A percentile compares a stretch with the other conserved stretches of the same genome.
Conservation (phyloP, 2,329 filamentous ascomycete genomes). For the Pseudocercospora vitis region DNA sequence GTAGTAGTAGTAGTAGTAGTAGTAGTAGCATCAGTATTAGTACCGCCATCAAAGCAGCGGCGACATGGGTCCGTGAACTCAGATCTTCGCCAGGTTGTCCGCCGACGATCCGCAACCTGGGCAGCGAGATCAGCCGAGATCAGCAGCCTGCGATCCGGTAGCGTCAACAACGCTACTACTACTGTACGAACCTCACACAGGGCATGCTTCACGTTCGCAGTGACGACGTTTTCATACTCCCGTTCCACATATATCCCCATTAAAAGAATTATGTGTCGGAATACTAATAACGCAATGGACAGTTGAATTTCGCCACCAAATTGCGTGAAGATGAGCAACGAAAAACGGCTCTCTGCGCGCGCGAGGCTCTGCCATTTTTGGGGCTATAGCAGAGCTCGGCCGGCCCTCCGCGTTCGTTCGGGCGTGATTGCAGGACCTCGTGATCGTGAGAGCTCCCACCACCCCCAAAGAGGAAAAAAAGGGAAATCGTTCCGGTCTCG, state of each 20-base stretch:
- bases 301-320: constrained; percentile 2
- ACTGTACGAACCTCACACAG: too few species aligned
- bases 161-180: constrained; percentile 1
- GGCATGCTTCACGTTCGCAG: constrained; percentile 5
- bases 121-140: constrained; percentile 2
- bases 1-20: too few species aligned
- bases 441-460: constrained; percentile 1
- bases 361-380: background rate
- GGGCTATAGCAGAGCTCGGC: background rate
- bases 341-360: too few species aligned
- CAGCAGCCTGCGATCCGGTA: background rate
- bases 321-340: constrained; percentile 3
- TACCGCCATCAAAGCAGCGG: background rate
- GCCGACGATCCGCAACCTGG: constrained; percentile 5
- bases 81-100: background rate
- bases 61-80: background rate
- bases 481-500: background rate
- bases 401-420: constrained; percentile 8
- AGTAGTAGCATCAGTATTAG: too few species aligned
- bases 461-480: constrained; percentile 1
- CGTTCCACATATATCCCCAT: background rate
- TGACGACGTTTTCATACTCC: constrained; percentile 6
- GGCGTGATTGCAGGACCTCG: constrained; percentile 18
- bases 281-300: background rate
- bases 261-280: too few species aligned